Evolutionary conservation across 805 yeast genomes (phyloP).

Genomic region (Candida methanosorbosa): DNA sequence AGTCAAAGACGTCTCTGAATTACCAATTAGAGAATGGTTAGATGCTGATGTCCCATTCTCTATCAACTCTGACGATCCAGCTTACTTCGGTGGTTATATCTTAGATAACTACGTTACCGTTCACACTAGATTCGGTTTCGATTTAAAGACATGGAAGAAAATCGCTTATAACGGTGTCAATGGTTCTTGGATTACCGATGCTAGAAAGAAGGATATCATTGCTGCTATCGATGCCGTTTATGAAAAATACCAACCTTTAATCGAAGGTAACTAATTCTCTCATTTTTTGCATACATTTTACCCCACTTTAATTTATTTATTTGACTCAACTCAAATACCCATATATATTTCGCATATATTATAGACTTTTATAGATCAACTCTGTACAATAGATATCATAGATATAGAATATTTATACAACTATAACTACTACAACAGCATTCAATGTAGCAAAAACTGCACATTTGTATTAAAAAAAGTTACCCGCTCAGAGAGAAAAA

Average conservation of each 20-base stretch:
- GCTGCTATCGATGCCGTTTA: conserved; percentile 34
- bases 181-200: conserved; percentile 66
- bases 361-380: not conserved
- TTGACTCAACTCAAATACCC: not conserved
- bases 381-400: not conserved
- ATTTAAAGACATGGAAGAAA: conserved; percentile 48
- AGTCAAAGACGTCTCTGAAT: conserved; percentile 54
- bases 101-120: conserved; percentile 66
- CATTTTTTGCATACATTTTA: not conserved
- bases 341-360: not conserved
- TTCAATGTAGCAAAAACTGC: no score
- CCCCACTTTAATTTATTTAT: not conserved
- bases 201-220: conserved; percentile 40
- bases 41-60: conserved; percentile 63
- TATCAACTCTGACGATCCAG: conserved; percentile 72
- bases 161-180: conserved; percentile 59
- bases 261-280: conserved; percentile 1
- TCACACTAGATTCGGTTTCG: conserved; percentile 57
- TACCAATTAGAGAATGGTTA: conserved; percentile 56
- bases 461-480: no score
- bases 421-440: no score
- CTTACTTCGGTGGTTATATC: conserved; percentile 81
- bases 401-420: no score
- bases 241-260: conserved; percentile 16
- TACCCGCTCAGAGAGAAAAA: no score